These are phyloP conservation scores for Rhodotorula sp. DNA, from an alignment of 1,284 basidiomycete genomes.

Conservation along the genomic window DNA sequence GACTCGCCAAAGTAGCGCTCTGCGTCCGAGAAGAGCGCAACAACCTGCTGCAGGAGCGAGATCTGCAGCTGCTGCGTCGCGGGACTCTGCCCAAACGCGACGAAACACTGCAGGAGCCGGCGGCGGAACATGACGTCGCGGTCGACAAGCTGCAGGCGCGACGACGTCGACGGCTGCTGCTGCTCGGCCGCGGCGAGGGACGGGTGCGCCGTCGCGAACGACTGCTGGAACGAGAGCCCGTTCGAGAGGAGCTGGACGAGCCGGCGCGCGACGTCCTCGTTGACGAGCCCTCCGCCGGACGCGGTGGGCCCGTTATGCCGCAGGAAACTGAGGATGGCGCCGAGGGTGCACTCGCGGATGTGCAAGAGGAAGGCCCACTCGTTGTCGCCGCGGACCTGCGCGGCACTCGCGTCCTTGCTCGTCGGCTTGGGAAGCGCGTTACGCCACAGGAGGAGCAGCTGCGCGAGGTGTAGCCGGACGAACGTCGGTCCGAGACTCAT, in stretches of 20 bases:
- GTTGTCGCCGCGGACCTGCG: constrained; percentile 64
- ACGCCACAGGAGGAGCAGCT: constrained; percentile 91
- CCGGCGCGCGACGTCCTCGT: constrained; percentile 84
- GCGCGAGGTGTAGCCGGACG: constrained; percentile 85
- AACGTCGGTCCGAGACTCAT: constrained; percentile 94
- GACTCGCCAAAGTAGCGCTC: constrained; percentile 65
- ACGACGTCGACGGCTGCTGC: constrained; percentile 50
- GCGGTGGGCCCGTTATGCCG: constrained; percentile 62
- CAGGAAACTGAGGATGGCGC: constrained; percentile 85
- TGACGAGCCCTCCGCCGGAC: constrained; percentile 63
- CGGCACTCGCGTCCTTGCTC: constrained; percentile 70
- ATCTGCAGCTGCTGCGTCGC: constrained; percentile 80
- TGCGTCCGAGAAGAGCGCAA: constrained; percentile 83
- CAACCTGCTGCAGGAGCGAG: constrained; percentile 76
- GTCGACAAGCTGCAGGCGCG: constrained; percentile 66
- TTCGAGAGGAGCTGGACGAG: constrained; percentile 82
- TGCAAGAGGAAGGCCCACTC: constrained; percentile 94
- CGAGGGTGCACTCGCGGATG: constrained; percentile 85
- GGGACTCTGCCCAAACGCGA: constrained; percentile 72
- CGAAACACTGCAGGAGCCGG: constrained; percentile 87
- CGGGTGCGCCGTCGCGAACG: constrained; percentile 55
- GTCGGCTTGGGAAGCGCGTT: constrained; percentile 95
- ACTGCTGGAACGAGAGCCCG: constrained; percentile 82
- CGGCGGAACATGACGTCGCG: constrained; percentile 81
- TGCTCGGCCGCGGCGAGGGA: constrained; percentile 16